Percentiles rank a stretch among this genome's conserved stretches.
These are phyloP conservation scores for Aspergillus clavatus DNA, from an alignment of 2,329 filamentous ascomycete genomes.

Conservation along the genomic window DNA sequence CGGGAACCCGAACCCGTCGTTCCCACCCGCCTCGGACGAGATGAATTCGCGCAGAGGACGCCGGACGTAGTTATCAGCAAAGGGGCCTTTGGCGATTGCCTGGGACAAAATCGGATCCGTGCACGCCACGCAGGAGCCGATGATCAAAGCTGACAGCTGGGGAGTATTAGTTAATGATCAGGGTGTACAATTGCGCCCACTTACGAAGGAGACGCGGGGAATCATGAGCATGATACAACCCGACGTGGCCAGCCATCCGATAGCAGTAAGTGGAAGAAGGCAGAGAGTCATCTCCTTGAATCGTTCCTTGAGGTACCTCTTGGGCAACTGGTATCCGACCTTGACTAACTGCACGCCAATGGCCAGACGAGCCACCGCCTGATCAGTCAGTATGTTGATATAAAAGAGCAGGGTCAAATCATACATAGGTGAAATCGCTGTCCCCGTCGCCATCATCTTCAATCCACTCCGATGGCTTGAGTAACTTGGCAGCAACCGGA, in stretches of 20 bases:
- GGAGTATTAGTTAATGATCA: background rate
- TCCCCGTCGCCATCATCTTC: slow-evolving; percentile 28
- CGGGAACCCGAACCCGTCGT: slow-evolving; percentile 60
- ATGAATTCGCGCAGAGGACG: slow-evolving; percentile 57
- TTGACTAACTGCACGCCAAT: slow-evolving; percentile 62
- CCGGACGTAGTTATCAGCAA: slow-evolving; percentile 58
- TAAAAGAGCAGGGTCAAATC: slow-evolving; percentile 2
- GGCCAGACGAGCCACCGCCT: slow-evolving; percentile 54
- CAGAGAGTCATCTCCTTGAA: slow-evolving; percentile 53
- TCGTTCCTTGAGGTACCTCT: slow-evolving; percentile 48
- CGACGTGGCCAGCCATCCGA: slow-evolving; percentile 58
- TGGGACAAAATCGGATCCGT: slow-evolving; percentile 61
- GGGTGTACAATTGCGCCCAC: background rate
- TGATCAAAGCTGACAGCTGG: slow-evolving; percentile 51
- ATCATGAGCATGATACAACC: slow-evolving; percentile 53
- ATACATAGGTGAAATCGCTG: slow-evolving; percentile 41
- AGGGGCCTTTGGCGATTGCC: slow-evolving; percentile 58
- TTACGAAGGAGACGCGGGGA: slow-evolving; percentile 49
- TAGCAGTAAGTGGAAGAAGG: slow-evolving; percentile 56
- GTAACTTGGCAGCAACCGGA: slow-evolving; percentile 51
- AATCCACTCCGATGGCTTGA: slow-evolving; percentile 43
- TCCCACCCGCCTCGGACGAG: slow-evolving; percentile 57
- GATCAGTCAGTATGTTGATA: slow-evolving; percentile 5
- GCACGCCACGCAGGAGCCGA: slow-evolving; percentile 57
- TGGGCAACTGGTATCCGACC: slow-evolving; percentile 58